Evolutionary conservation across 1,139 yeast genomes (phyloP).

Genomic region (Kazachstania sp.): DNA sequence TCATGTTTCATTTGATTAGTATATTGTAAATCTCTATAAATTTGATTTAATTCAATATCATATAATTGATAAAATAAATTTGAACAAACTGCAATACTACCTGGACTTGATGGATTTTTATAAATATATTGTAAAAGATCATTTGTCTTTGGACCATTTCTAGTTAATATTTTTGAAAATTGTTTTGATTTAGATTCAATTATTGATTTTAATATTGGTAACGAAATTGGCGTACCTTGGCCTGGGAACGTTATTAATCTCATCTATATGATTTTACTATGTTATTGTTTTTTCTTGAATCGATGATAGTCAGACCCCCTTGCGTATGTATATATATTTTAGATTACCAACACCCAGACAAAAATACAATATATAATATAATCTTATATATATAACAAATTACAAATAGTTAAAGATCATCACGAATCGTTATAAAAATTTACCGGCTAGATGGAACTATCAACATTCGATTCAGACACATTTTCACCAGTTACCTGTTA

Average conservation of each 20-base stretch:
- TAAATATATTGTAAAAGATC: conserved; percentile 19
- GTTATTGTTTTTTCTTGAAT: no score
- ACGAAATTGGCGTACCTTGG: conserved; percentile 29
- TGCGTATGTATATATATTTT: no score
- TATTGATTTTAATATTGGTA: conserved; percentile 19
- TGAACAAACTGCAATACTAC: conserved; percentile 28
- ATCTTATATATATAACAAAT: no score
- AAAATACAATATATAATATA: no score
- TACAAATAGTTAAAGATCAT: no score
- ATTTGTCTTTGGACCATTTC: conserved; percentile 16
- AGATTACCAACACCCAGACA: no score
- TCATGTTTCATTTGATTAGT: conserved; percentile 4
- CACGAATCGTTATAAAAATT: no score
- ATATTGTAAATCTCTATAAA: background rate
- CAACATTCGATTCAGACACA: no score
- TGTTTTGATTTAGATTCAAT: conserved; percentile 19
- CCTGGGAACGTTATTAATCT: conserved; percentile 30
- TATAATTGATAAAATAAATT: conserved; percentile 23
- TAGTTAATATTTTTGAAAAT: conserved; percentile 14
- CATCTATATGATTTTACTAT: no score
- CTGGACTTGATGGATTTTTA: conserved; percentile 24
- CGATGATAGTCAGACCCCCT: no score
- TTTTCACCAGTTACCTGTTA: no score
- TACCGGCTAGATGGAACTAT: no score
- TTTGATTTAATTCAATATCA: conserved; percentile 7